Percentiles rank a stretch among this genome's conserved stretches.
Conservation (phyloP, 163 green algal species). For the Scenedesmus sp. region DNA sequence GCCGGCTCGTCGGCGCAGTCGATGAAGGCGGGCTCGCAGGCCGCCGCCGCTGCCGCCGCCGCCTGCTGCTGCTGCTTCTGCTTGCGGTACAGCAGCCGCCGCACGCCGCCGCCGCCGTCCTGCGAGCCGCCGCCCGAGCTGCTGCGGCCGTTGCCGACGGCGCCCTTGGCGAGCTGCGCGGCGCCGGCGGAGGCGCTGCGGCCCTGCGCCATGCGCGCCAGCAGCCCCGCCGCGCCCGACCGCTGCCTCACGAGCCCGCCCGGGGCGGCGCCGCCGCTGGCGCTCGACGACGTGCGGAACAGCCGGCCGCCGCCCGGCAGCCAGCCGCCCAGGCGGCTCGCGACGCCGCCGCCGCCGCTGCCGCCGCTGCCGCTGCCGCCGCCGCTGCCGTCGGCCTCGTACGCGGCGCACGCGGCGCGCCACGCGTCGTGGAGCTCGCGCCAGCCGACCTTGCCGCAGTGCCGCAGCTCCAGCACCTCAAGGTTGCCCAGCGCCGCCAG, state of each 20-base stretch:
- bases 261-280: slow-evolving; percentile 15
- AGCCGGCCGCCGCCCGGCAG: neutral
- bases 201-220: neutral
- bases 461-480: slow-evolving; percentile 23
- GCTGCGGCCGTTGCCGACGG: slow-evolving; percentile 32
- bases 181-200: neutral
- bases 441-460: slow-evolving; percentile 42
- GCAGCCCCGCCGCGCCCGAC: neutral
- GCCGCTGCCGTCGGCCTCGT: slow-evolving; percentile 5
- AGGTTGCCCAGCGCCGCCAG: slow-evolving; percentile 30
- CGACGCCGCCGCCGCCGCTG: slow-evolving; percentile 2
- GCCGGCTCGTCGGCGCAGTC: neutral
- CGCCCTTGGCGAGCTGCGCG: slow-evolving; percentile 7
- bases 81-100: slow-evolving; percentile 18
- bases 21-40: neutral
- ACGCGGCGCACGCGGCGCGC: slow-evolving; percentile 6
- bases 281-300: slow-evolving; percentile 4
- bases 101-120: neutral
- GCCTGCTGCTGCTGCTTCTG: neutral
- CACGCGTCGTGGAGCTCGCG: slow-evolving; percentile 39
- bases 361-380: neutral
- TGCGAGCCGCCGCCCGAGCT: slow-evolving; percentile 12
- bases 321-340: neutral
- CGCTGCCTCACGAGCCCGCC: neutral
- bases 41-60: neutral